Evolutionary conservation across 1,284 basidiomycete species (phyloP).

Genomic region (Stygiomarasmius scandens): DNA sequence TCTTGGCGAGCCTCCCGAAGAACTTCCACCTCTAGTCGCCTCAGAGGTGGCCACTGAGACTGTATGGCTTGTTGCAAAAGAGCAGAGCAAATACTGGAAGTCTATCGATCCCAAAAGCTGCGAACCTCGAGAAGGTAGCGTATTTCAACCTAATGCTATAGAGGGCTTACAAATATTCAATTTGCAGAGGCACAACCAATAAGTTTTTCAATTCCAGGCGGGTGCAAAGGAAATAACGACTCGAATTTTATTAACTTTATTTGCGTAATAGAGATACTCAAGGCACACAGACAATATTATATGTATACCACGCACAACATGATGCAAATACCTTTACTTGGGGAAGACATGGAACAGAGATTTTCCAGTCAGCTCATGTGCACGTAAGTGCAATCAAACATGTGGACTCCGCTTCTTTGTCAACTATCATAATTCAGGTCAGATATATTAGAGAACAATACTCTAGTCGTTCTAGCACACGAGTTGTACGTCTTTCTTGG

Average conservation of each 20-base stretch:
- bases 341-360: conserved; percentile 61
- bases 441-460: conserved; percentile 70
- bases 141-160: conserved; percentile 1
- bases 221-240: not conserved
- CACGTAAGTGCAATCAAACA: conserved; percentile 58
- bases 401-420: no score
- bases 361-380: conserved; percentile 84
- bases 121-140: conserved; percentile 73
- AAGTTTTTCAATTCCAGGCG: conserved; percentile 69
- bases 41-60: conserved; percentile 84
- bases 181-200: conserved; percentile 56
- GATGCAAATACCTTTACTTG: conserved; percentile 79
- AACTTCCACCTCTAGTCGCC: conserved; percentile 71
- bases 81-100: conserved; percentile 93
- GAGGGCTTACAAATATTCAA: conserved; percentile 8
- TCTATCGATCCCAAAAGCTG: conserved; percentile 76
- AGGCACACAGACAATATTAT: conserved; percentile 81
- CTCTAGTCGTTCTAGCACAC: conserved; percentile 83
- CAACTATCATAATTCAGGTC: conserved; percentile 43
- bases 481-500: conserved; percentile 72
- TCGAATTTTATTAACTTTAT: not conserved
- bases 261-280: conserved; percentile 69
- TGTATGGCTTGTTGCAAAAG: conserved; percentile 81
- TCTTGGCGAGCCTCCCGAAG: conserved; percentile 83
- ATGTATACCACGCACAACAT: conserved; percentile 75